Percentiles rank a stretch among this genome's conserved stretches.
These are phyloP conservation scores for Suillus spraguei DNA, from an alignment of 768 basidiomycete species.

Conservation along the genomic window DNA sequence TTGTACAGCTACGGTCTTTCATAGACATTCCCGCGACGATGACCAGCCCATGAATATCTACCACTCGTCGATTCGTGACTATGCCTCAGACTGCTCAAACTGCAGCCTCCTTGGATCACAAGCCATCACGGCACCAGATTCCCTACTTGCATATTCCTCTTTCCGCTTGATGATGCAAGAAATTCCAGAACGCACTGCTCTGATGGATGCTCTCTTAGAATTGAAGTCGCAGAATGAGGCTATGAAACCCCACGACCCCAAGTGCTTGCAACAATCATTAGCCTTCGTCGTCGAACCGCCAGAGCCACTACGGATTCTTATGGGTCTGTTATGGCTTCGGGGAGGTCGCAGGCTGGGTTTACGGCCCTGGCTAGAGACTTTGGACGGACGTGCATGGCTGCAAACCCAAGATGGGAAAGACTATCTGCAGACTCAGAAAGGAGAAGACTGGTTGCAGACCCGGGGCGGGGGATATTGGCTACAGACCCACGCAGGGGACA, in stretches of 20 bases:
- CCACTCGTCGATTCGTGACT: neutral
- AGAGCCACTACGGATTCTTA: neutral
- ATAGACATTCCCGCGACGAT: neutral
- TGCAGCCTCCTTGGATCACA: neutral
- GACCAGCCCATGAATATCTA: neutral
- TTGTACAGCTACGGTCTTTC: neutral
- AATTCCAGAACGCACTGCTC: neutral
- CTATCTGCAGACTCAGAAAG: neutral
- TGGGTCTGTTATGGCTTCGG: neutral
- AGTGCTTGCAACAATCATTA: neutral
- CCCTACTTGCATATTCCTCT: neutral
- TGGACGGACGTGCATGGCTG: neutral
- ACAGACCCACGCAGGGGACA: neutral
- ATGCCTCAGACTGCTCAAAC: neutral
- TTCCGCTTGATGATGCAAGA: neutral
- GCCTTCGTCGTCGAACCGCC: neutral
- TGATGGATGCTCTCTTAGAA: neutral
- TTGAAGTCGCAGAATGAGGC: neutral
- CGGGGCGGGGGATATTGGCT: neutral
- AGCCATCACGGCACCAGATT: neutral
- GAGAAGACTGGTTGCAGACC: neutral
- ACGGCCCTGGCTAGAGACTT: neutral
- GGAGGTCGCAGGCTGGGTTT: neutral
- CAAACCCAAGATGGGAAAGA: neutral
- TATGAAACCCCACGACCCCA: neutral